Base-by-base conservation (phyloP, 2,329 filamentous ascomycete genomes). In the Talaromyces sp. region DNA sequence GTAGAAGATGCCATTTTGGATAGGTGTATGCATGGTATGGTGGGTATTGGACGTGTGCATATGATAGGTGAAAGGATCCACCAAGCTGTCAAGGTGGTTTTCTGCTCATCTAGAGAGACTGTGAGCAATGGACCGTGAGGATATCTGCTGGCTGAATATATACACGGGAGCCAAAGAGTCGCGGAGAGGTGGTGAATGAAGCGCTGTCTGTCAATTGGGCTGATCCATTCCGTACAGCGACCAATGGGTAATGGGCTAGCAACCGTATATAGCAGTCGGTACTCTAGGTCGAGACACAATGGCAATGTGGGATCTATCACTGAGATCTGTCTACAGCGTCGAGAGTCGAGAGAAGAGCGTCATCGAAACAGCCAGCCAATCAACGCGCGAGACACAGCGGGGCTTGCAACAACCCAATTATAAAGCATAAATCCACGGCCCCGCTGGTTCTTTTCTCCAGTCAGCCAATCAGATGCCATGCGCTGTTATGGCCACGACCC, bases 291-390 rank as follows among this genome's bases (percentile, higher is more conserved):
- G 27, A 51, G 45, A 36, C 47, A 22, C 22, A 25, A 25, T 43
- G 49, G 31, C 47, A n/a, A 36, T 25, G 34, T 43, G 40, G 19
- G 40, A 19, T n/a, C 2, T 8, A 47, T 10, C 43, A 22, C n/a
- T 47, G n/a, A 47, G 40, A 43, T 43, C 15, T 10, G 38, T 43
- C 17, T 2, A 10, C 17, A 17, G 40, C 22, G 6, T 25, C 63
- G 40, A 17, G 40, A 27, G 6, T 25, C 63, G 66, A 70, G 65
- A 47, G 67, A 66, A 59, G 45, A 61, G 58, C 29, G 40, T 61
- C 58, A 61, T 61, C 17, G 58, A 49, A 34, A 22, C 27, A 34
- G 10, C 8, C 17, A 11, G 15, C 59, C 59, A 61, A 61, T 61
- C 43, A 51, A 45, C 43, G 31, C 45, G 31, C 17, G 31, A 51